Conservation (phyloP, 441 rosid genomes). For the Populus hybrid region DNA sequence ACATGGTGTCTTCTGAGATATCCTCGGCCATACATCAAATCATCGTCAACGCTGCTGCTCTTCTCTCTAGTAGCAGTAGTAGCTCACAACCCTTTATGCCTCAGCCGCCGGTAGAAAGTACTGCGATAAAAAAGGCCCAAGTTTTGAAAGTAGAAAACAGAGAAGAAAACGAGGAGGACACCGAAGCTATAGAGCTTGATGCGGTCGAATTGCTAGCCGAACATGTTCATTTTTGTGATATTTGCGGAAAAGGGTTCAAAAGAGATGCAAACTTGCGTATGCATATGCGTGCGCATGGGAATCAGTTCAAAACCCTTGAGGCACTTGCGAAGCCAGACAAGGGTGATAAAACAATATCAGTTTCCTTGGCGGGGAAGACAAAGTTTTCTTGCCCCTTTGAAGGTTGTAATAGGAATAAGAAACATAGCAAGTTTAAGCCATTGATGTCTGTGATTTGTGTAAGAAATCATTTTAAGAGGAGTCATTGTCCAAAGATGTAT, state of each 20-base stretch:
- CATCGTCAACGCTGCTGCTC: slow-evolving; percentile 59
- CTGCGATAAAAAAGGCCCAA: neutral
- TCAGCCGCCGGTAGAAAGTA: neutral
- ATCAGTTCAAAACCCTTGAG: slow-evolving; percentile 58
- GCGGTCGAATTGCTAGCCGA: slow-evolving; percentile 58
- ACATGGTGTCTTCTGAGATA: slow-evolving; percentile 55
- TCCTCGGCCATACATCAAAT: slow-evolving; percentile 53
- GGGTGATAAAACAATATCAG: neutral
- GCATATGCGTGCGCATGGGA: slow-evolving; percentile 80
- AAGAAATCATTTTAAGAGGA: slow-evolving; percentile 69
- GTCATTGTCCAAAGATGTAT: slow-evolving; percentile 68
- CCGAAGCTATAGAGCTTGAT: slow-evolving; percentile 47
- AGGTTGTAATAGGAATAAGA: slow-evolving; percentile 57
- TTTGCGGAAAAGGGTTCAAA: slow-evolving; percentile 79
- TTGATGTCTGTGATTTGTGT: slow-evolving; percentile 58
- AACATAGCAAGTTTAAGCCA: slow-evolving; percentile 48
- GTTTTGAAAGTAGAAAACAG: slow-evolving; percentile 8
- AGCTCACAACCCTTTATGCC: neutral
- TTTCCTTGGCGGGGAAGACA: neutral
- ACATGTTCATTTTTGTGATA: slow-evolving; percentile 58
- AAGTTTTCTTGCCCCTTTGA: slow-evolving; percentile 58
- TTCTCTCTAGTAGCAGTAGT: slow-evolving; percentile 27
- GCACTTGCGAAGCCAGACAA: slow-evolving; percentile 47
- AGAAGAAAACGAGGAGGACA: slow-evolving; percentile 18
- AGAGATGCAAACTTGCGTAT: slow-evolving; percentile 67